These are phyloP conservation scores for Mrakia blollopis DNA, from an alignment of 768 basidiomycete species.

Conservation along the genomic window DNA sequence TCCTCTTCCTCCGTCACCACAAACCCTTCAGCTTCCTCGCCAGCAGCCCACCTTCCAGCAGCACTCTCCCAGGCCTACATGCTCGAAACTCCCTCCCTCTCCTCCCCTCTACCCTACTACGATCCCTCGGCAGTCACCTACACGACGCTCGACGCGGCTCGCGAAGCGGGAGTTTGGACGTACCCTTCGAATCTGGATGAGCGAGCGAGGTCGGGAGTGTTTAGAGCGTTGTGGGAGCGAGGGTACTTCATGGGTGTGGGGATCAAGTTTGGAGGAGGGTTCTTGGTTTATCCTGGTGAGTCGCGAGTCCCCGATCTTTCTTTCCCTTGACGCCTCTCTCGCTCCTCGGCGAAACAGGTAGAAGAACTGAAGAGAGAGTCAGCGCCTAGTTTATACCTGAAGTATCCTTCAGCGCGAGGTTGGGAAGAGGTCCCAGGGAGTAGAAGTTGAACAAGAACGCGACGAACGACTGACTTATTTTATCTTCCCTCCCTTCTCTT, in stretches of 20 bases:
- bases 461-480: neutral
- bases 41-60: constrained; percentile 29
- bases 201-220: constrained; percentile 71
- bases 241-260: constrained; percentile 85
- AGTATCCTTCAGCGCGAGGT: too few species aligned
- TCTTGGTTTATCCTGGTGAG: constrained; percentile 89
- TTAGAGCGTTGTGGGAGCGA: constrained; percentile 71
- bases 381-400: too few species aligned
- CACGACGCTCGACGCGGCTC: constrained; percentile 58
- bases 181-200: constrained; percentile 65
- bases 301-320: constrained; percentile 20
- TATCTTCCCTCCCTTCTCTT: neutral
- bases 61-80: constrained; percentile 32
- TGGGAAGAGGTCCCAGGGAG: too few species aligned
- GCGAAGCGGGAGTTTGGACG: constrained; percentile 65
- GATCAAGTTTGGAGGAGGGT: constrained; percentile 92
- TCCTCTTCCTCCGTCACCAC: constrained; percentile 23
- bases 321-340: too few species aligned
- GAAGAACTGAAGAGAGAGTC: too few species aligned
- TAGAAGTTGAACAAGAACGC: neutral
- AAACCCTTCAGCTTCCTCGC: constrained; percentile 29
- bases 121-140: constrained; percentile 47
- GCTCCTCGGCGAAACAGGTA: too few species aligned
- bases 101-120: constrained; percentile 68
- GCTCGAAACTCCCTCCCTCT: constrained; percentile 55